A percentile compares a stretch with the other conserved stretches of the same genome.
phyloP scores from a whole-genome alignment of 2,329 filamentous ascomycete species.

The Ceratocystis destructans region DNA sequence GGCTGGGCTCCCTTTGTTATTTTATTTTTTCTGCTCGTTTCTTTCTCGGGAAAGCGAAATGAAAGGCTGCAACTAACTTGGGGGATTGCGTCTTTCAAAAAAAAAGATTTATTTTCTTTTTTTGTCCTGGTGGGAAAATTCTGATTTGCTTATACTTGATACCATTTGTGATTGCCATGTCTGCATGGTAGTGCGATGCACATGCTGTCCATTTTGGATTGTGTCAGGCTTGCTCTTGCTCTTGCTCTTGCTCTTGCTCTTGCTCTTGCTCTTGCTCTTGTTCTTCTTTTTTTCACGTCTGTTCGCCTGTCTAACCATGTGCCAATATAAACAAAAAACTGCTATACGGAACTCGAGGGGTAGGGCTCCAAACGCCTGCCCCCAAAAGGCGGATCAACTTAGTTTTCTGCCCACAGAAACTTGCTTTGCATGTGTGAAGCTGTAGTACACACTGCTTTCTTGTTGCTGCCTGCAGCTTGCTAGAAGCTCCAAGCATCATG shows the following conservation, averaged over 20 bases:
- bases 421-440: not conserved
- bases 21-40: not conserved
- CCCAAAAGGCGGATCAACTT: not conserved
- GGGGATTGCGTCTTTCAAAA: not conserved
- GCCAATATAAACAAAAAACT: not conserved
- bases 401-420: too few species aligned
- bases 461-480: not conserved
- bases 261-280: too few species aligned
- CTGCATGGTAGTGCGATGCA: not conserved
- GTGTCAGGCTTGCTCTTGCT: not conserved
- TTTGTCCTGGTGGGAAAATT: not conserved
- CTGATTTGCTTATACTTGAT: not conserved
- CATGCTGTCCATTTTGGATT: not conserved
- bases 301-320: not conserved
- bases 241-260: too few species aligned
- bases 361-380: not conserved
- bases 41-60: not conserved
- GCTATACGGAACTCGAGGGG: not conserved
- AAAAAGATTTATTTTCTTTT: not conserved
- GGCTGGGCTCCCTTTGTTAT: not conserved
- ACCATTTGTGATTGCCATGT: not conserved
- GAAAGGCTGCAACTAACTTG: too few species aligned
- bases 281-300: not conserved
- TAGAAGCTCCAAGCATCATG: not conserved
- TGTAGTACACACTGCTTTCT: not conserved